phyloP scores from a whole-genome alignment of 176 grass and related monocot genomes.

The Alopecurus myosuroides region DNA sequence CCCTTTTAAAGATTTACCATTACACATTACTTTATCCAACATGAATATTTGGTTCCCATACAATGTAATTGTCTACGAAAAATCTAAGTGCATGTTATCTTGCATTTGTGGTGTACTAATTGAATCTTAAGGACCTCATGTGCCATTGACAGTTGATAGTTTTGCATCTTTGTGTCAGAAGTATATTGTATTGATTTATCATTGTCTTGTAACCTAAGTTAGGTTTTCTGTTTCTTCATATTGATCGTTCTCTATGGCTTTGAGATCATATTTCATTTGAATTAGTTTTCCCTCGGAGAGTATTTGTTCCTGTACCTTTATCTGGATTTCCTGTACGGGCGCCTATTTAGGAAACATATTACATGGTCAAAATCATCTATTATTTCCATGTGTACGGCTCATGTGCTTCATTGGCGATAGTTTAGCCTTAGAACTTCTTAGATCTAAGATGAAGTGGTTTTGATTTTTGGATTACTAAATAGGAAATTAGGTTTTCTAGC shows the following conservation, averaged over 20 bases:
- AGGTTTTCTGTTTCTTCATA: neutral
- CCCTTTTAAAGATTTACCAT: neutral
- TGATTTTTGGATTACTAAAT: conserved; percentile 19
- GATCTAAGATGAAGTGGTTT: neutral
- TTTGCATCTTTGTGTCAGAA: neutral
- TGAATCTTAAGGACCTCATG: conserved; percentile 5
- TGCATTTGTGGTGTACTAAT: neutral
- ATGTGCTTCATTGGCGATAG: neutral
- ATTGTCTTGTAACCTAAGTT: neutral
- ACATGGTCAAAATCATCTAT: neutral
- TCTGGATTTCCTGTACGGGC: neutral
- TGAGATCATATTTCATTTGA: conserved; percentile 15
- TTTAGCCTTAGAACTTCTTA: neutral
- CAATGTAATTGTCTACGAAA: neutral
- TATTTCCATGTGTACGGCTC: neutral
- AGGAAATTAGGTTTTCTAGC: neutral
- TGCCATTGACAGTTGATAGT: neutral
- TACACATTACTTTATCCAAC: neutral
- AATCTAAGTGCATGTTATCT: neutral
- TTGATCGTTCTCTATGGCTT: neutral
- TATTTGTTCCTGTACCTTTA: neutral
- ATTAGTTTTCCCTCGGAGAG: neutral
- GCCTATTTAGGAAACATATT: neutral
- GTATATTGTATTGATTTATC: neutral
- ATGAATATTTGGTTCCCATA: neutral